Base-by-base conservation (phyloP, 2,329 filamentous ascomycete genomes). In the Chaetomium globosum region DNA sequence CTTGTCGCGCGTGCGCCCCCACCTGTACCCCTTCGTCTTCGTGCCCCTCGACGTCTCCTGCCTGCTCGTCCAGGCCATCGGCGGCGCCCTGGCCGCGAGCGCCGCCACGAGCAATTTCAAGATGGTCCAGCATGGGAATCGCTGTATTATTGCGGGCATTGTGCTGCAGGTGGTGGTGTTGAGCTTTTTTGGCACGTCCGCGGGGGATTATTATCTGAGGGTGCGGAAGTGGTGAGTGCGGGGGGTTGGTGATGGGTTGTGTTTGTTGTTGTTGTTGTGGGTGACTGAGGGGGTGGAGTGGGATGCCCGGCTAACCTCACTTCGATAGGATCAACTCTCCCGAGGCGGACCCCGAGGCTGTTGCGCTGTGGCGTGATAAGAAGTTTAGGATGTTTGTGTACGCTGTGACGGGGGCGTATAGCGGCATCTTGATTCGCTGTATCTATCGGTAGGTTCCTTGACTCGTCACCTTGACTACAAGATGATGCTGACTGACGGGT, bases 21-120 rank as follows among this genome's bases (percentile, higher is more conserved):
- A 74, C n/a, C 78, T 79, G 69, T 86, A 85, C 73, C 84, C 85
- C 4, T 78, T 80, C 71, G 76, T 86, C 75, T 87, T 87, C 76
- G 81, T 86, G n/a, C 82, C 83, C 61, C 82, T 82, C 74, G 85
- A 87, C 74, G 75, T 87, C 23, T 82, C 82, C 58, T 86, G 83
- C 69, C 81, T 88, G 61, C 73, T 86, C 54, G 78, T 87, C 54
- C 85, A 87, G 78, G 85, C 83, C 69, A 80, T 82, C 66, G 85
- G 85, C 61, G 85, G 85, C 30, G 80, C 79, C 28, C 76, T 88
- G 64, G 85, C 85, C 8, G 82, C 84, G 12, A 77, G 78, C 3
- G 82, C 82, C 8, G 73, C 71, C 26, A 56, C 65, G 56, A 70
- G 73, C 43, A 77, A 83, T 70, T 71, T 70, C 23, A 64, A 68